phyloP scores from a whole-genome alignment of 176 grass and related monocot genomes.

The Metroxylon sagu region DNA sequence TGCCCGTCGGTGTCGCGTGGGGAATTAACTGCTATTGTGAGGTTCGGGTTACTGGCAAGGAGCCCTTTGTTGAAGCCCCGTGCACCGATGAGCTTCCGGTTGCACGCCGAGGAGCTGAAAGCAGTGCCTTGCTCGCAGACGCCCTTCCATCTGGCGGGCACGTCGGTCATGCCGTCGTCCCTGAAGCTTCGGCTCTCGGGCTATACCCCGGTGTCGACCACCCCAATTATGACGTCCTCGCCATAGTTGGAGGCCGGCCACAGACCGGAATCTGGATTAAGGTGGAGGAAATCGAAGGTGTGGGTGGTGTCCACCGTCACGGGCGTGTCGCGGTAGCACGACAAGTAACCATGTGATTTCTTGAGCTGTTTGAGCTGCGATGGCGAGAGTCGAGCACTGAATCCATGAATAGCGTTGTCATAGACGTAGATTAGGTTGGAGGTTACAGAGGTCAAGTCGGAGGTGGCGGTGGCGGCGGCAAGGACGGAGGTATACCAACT shows the following conservation, averaged over 20 bases:
- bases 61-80: slow-evolving; percentile 53
- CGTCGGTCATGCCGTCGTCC: slow-evolving; percentile 23
- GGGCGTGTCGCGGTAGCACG: slow-evolving; percentile 16
- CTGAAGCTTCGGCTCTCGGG: slow-evolving; percentile 43
- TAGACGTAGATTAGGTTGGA: slow-evolving; percentile 34
- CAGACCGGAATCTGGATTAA: slow-evolving; percentile 9
- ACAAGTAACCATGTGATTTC: slow-evolving; percentile 20
- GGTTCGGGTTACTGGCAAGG: slow-evolving; percentile 23
- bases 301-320: slow-evolving; percentile 36
- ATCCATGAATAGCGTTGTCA: slow-evolving; percentile 40
- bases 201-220: slow-evolving; percentile 42
- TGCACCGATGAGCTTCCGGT: slow-evolving; percentile 70
- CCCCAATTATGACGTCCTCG: slow-evolving; percentile 43
- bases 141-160: slow-evolving; percentile 38
- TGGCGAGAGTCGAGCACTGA: slow-evolving; percentile 16
- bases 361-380: slow-evolving; percentile 21
- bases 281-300: slow-evolving; percentile 34
- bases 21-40: slow-evolving; percentile 40
- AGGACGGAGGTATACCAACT: slow-evolving; percentile 31
- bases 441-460: background rate
- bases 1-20: slow-evolving; percentile 56
- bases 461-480: slow-evolving; percentile 13
- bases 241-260: slow-evolving; percentile 35
- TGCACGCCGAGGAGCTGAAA: slow-evolving; percentile 44
- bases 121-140: slow-evolving; percentile 29